Base-by-base conservation (phyloP, 495 filamentous ascomycete species). In the Parathielavia hyrcaniae region DNA sequence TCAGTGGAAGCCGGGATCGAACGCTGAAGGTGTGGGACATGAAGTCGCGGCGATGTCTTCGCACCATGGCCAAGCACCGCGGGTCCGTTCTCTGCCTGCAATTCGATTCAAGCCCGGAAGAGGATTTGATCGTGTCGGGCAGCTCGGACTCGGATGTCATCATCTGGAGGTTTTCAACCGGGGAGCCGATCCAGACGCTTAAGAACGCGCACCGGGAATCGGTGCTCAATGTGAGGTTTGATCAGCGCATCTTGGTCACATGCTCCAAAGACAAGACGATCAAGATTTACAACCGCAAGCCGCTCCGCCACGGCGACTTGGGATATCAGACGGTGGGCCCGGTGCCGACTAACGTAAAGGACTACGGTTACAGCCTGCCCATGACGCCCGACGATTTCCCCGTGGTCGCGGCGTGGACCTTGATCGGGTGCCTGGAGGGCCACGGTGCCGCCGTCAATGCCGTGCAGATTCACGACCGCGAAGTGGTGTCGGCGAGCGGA, bases 201-300 rank as follows among this genome's bases (percentile, higher is more conserved):
- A 67, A 72, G 6, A 74, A 81, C 32, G 95, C 95, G 0, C 93
- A 99, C 66, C 71, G 76, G 17, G 92, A 99, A 69, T 92, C 91
- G 0, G 90, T 99, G 1, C 74, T 99, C n/a, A 97, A 97, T 67
- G 84, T 99, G 50, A 83, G 87, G 61, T 99, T 97, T 67, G 90
- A 96, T 63, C 82, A 89, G 59, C 82, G 88, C 7, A 95, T 90
- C 61, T 78, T 99, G 20, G 89, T 97, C 9, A 99, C 93, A 1
- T 97, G 93, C 69, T 96, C 91, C 52, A 99, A 97, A 67, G 93
- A 99, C 70, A 91, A 91, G 64, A 84, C 87, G 0, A 93, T 99
- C 73, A 97, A 96, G 64, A 81, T 97, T 12, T 99, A 95, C 84
- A 96, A 89, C 66, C 87, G 95, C 0, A 78, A 73, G 41, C 78